These are phyloP conservation scores for Rubia yunnanensis DNA, from an alignment of 257 asterid species.

Conservation along the genomic window DNA sequence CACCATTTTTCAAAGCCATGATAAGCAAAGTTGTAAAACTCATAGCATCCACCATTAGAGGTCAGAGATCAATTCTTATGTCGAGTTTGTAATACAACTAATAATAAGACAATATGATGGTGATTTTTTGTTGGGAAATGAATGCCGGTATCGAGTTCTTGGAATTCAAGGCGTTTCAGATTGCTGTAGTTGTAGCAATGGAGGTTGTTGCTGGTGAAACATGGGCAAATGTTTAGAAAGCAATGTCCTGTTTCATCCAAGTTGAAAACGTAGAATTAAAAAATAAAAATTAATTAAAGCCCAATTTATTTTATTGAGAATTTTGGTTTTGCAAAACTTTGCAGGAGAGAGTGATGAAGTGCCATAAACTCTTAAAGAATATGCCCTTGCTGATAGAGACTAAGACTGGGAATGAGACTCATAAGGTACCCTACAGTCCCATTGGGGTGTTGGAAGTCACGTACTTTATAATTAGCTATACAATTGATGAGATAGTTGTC, in stretches of 20 bases:
- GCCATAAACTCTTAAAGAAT: no score
- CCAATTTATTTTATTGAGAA: no score
- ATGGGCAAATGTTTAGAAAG: slow-evolving; percentile 36
- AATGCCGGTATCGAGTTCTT: slow-evolving; percentile 76
- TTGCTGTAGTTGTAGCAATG: slow-evolving; percentile 70
- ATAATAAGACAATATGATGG: neutral
- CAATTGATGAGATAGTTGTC: slow-evolving; percentile 39
- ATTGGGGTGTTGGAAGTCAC: slow-evolving; percentile 61
- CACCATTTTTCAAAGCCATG: slow-evolving; percentile 18
- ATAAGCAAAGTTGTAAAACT: slow-evolving; percentile 40
- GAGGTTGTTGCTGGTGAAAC: slow-evolving; percentile 41
- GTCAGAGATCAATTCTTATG: slow-evolving; percentile 20
- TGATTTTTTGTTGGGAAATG: slow-evolving; percentile 32
- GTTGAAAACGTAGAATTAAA: slow-evolving; percentile 46
- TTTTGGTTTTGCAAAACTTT: slow-evolving; percentile 9
- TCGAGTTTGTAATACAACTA: neutral
- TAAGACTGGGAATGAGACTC: neutral
- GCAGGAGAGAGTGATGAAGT: slow-evolving; percentile 61
- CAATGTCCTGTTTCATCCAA: slow-evolving; percentile 34
- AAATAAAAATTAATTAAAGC: no score
- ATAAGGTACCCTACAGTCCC: slow-evolving; percentile 60
- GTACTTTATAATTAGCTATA: slow-evolving; percentile 50
- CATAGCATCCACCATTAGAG: slow-evolving; percentile 46
- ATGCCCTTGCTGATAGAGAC: slow-evolving; percentile 25
- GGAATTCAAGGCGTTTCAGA: slow-evolving; percentile 77